phyloP scores from a whole-genome alignment of 768 basidiomycete genomes.

The Cubamyces sp. region DNA sequence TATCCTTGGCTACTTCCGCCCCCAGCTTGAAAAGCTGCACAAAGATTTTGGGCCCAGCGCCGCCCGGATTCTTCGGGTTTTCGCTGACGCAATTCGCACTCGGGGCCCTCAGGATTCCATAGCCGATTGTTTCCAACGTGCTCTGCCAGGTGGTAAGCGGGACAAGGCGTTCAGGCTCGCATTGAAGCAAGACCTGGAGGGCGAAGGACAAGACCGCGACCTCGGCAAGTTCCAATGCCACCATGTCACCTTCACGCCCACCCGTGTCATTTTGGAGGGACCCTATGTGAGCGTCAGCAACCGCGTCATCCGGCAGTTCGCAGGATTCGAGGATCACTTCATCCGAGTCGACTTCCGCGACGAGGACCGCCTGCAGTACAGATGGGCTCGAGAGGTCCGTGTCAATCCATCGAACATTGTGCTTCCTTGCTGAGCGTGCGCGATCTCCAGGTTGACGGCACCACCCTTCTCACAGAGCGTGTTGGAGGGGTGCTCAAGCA shows the following conservation, averaged over 20 bases:
- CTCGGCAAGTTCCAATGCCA: slow-evolving; percentile 61
- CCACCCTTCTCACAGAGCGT: slow-evolving; percentile 31
- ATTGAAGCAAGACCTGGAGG: neutral
- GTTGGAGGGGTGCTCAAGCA: slow-evolving; percentile 39
- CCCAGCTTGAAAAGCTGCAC: slow-evolving; percentile 47
- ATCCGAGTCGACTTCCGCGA: slow-evolving; percentile 85
- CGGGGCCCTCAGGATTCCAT: slow-evolving; percentile 48
- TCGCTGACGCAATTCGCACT: slow-evolving; percentile 50
- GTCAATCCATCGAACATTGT: neutral
- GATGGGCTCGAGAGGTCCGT: slow-evolving; percentile 65
- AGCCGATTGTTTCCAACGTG: slow-evolving; percentile 49
- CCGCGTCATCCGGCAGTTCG: slow-evolving; percentile 72
- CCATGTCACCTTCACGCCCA: slow-evolving; percentile 55
- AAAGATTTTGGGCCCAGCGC: slow-evolving; percentile 38
- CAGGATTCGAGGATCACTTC: slow-evolving; percentile 65
- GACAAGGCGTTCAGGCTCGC: neutral
- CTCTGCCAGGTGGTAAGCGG: slow-evolving; percentile 28
- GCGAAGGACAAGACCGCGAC: slow-evolving; percentile 5
- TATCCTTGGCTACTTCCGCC: slow-evolving; percentile 47
- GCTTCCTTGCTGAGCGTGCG: neutral
- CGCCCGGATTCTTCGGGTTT: slow-evolving; percentile 57
- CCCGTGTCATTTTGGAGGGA: slow-evolving; percentile 65
- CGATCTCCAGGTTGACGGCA: slow-evolving; percentile 31
- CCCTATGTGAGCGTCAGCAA: slow-evolving; percentile 80
- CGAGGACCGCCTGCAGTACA: slow-evolving; percentile 75